Evolutionary conservation across 108 stramenopile species (phyloP).

Genomic region (Nitzschia sp.): DNA sequence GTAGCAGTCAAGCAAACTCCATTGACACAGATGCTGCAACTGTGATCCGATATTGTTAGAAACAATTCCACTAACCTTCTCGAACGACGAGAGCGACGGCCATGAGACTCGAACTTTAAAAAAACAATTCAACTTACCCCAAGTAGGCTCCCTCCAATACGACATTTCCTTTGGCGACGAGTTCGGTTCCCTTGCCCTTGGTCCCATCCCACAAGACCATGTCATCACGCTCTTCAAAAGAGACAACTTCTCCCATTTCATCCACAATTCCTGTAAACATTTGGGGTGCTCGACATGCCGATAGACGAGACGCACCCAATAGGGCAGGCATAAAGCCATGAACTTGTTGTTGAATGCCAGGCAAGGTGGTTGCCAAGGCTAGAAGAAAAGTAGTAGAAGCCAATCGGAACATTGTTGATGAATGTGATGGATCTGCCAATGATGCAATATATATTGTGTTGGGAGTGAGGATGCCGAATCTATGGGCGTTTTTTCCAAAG

Average conservation of each 20-base stretch:
- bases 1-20: slow-evolving; percentile 98
- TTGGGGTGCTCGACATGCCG: slow-evolving; percentile 9
- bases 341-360: too few relatives aligned
- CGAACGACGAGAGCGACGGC: neutral
- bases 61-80: slow-evolving; percentile 3
- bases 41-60: neutral
- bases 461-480: too few relatives aligned
- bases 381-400: neutral
- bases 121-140: slow-evolving; percentile 57
- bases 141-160: slow-evolving; percentile 91
- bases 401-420: too few relatives aligned
- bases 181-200: slow-evolving; percentile 74
- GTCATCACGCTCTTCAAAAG: slow-evolving; percentile 70
- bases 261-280: slow-evolving; percentile 99
- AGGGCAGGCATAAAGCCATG: slow-evolving; percentile 4
- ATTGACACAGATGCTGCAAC: slow-evolving; percentile 94
- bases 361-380: slow-evolving; percentile 1
- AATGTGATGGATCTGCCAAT: too few relatives aligned
- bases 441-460: too few relatives aligned
- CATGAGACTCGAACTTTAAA: too few relatives aligned
- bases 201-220: slow-evolving; percentile 94
- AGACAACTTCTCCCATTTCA: slow-evolving; percentile 93
- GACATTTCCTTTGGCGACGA: slow-evolving; percentile 67
- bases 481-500: too few relatives aligned
- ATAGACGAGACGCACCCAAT: neutral